Conservation (phyloP, 2,329 filamentous ascomycete species). For the Cladophialophora yegresii region DNA sequence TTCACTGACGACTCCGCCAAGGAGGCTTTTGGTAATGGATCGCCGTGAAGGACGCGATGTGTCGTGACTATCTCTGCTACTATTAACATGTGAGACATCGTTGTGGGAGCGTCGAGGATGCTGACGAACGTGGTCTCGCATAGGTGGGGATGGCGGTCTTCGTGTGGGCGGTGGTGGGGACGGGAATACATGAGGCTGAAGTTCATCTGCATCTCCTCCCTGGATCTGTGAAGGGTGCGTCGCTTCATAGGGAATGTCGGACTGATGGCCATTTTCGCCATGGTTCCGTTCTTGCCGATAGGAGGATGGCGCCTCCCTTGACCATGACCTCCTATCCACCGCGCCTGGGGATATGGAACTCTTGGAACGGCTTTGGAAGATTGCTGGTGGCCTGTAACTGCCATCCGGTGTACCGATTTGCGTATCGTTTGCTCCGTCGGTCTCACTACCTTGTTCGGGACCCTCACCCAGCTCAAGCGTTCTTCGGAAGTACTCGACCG, state of each 20-base stretch:
- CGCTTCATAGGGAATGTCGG: background rate
- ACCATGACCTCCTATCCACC: background rate
- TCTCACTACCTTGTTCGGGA: conserved; percentile 11
- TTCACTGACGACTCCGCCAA: conserved; percentile 12
- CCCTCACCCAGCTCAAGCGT: conserved; percentile 17
- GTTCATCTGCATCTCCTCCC: background rate
- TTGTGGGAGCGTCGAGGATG: conserved; percentile 7
- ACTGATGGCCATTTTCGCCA: background rate
- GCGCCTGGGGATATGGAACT: conserved; percentile 5
- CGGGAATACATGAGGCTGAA: background rate
- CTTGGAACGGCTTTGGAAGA: background rate
- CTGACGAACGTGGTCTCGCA: background rate
- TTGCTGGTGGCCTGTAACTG: conserved; percentile 7
- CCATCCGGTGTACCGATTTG: background rate
- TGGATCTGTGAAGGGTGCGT: conserved; percentile 4
- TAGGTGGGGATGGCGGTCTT: conserved; percentile 10
- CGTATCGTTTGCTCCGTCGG: conserved; percentile 13
- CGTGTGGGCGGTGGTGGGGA: conserved; percentile 4
- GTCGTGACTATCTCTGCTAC: background rate
- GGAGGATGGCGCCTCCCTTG: background rate
- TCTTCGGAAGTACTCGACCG: conserved; percentile 21
- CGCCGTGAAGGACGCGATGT: conserved; percentile 1
- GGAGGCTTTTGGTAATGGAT: conserved; percentile 22
- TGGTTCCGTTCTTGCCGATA: background rate
- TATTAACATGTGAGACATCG: background rate